A percentile compares a stretch with the other conserved stretches of the same genome.
Evolutionary conservation across 176 grass and related monocot species (phyloP).

Genomic region (Avena eriantha): DNA sequence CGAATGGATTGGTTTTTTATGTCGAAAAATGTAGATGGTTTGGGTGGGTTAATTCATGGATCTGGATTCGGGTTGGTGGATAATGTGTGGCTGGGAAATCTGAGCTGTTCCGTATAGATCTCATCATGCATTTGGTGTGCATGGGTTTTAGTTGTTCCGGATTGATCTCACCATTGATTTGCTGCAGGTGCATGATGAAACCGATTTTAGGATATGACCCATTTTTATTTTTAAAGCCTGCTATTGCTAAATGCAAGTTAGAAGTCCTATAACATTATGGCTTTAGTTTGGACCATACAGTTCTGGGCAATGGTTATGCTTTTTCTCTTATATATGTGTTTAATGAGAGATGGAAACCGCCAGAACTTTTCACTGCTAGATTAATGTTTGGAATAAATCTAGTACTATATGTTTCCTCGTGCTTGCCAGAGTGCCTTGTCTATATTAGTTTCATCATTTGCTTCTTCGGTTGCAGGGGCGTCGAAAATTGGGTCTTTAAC

Average conservation of each 20-base stretch:
- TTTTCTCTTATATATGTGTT: not conserved
- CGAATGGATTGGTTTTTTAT: not conserved
- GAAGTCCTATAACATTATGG: not conserved
- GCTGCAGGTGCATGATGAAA: not conserved
- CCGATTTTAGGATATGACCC: not conserved
- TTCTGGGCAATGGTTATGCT: not conserved
- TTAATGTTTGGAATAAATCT: not conserved
- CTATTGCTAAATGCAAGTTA: not conserved
- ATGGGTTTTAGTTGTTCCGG: not conserved
- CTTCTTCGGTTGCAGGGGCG: slow-evolving; percentile 46
- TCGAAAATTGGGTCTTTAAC: slow-evolving; percentile 72
- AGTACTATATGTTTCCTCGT: not conserved
- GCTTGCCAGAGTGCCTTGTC: not conserved
- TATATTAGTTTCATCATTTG: not conserved
- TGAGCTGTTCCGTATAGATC: not conserved
- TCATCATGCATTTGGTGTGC: not conserved
- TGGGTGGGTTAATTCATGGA: not conserved
- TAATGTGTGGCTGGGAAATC: not conserved
- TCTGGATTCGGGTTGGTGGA: not conserved
- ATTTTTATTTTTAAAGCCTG: not conserved
- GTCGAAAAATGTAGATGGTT: not conserved
- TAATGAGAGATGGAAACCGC: not conserved
- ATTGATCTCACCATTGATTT: not conserved
- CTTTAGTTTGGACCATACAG: not conserved
- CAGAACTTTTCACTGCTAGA: not conserved